Base-by-base conservation (phyloP, 495 filamentous ascomycete genomes). In the Thozetella sp. region DNA sequence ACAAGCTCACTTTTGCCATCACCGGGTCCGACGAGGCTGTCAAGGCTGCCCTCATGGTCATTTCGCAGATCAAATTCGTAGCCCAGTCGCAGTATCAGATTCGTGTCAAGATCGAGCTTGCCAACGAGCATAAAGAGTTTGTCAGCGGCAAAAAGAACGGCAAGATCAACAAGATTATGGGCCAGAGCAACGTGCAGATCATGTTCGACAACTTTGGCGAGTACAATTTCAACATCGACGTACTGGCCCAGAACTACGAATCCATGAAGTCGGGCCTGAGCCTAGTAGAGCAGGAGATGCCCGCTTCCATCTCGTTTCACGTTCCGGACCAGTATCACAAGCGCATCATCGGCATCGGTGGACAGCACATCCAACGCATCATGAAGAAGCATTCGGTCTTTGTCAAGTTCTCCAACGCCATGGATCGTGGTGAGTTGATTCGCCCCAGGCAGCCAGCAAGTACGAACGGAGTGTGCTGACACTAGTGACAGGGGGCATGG, bases 111-210 rank as follows among this genome's bases (percentile, higher is more conserved):
- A 96, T 99, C 55, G 95, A 99, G 77, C 88, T 99, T 25, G 96
- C 95, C 58, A 98, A 98, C 69, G 95, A 99, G 78, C 95, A 99
- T 75, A 99, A 99, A 76, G 95, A 99, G 70, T 99, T 99, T 69
- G 95, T 99, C 48, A 96, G 93, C 61, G 95, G 95, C 51, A 99
- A 99, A 79, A 99, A 98, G 82, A 98, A 98, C 66, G 95, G 95
- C 76, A 99, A 99, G 80, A 98, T 99, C 73, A 99, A 99, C 83
- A 99, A 99, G 84, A 99, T 99, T 70, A 98, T 99, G 96, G 93
- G 93, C 15, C 93, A 97, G 72, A 95, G 92, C 78, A 96, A 94
- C 64, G 95, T 99, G 3, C 95, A 99, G 76, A 97, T 99, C 63
- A 93, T 97, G 62, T 99, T 99, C 64, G 96, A 99, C 68, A 92